phyloP scores from a whole-genome alignment of 768 basidiomycete species.

The Tremella yokohamensis region DNA sequence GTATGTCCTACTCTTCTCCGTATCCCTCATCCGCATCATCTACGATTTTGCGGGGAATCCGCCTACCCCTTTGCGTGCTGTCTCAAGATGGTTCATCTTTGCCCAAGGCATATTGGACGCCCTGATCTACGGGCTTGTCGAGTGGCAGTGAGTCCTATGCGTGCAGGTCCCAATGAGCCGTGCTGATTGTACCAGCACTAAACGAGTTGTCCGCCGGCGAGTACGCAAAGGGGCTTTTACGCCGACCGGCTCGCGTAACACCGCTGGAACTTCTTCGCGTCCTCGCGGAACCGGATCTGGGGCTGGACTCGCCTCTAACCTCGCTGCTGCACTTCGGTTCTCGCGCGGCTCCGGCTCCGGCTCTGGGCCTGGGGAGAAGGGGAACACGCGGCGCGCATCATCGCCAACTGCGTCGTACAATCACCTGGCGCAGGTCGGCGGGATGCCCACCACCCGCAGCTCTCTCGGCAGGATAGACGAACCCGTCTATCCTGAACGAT shows the following conservation, averaged over 20 bases:
- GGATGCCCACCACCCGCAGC: no score
- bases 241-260: conserved; percentile 4
- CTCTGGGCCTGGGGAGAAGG: no score
- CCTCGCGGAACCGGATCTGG: no score
- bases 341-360: no score
- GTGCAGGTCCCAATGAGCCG: neutral
- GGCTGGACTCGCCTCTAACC: no score
- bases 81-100: conserved; percentile 51
- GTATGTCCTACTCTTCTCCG: conserved; percentile 50
- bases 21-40: conserved; percentile 50
- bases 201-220: conserved; percentile 43
- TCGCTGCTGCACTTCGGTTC: no score
- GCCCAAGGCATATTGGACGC: conserved; percentile 51
- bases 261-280: no score
- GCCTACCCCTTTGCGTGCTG: conserved; percentile 34
- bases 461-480: no score
- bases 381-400: no score
- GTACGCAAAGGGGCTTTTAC: conserved; percentile 43
- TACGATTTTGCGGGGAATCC: conserved; percentile 44
- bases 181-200: conserved; percentile 28
- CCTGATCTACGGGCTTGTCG: conserved; percentile 51
- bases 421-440: no score
- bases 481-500: no score
- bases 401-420: no score
- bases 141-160: conserved; percentile 47